Evolutionary conservation across 139 green algal species (phyloP), one percentile per base, ranked within the genome.

Genomic region (Trebouxia sp.): DNA sequence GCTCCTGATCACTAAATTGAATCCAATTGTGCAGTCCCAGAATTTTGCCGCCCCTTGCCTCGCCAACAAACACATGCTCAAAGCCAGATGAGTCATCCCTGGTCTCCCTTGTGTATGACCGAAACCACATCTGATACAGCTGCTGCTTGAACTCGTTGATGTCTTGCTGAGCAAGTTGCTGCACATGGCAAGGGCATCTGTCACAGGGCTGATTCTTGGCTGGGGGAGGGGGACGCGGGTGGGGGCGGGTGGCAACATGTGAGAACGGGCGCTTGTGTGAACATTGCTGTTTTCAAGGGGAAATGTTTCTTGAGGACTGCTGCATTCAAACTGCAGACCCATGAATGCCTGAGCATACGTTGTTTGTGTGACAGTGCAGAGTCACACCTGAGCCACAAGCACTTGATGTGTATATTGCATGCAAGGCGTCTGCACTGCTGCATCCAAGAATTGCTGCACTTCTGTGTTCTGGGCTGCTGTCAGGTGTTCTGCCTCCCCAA

Each of bases 61-160:
- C 91, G 9, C 91, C 91, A 24, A 94, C 79, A 84, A 94, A 95
- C 35, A 93, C 90, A 72, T 96, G 92, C 90, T 96, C 92, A 82
- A 96, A 96, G 58, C 89, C 91, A 53, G 69, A 89, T 30, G 86
- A 90, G 82, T 93, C 91, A 62, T 91, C 85, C 10, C 47, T 24
- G 3, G 78, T 82, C 26, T 82, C 72, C 6, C 87, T 79, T 30
- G 47, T 77, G 84, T 90, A 91, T 24, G 72, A 37, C 5, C 50
- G 41, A 81, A 91, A 91, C 87, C 87, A 91, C 80, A 88, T 83
- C 81, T 91, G 79, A 41, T 85, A 47, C 53, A 91, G 69, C 83
- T 86, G 81, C 47, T 83, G 53, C 53, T 89, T 86, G 78, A 91
- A 91, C 0, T 35, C 76, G 26, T 43, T 37, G 9, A 75, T n/a